phyloP scores from a whole-genome alignment of 2,329 filamentous ascomycete genomes.

The Colletotrichum falcatum region DNA sequence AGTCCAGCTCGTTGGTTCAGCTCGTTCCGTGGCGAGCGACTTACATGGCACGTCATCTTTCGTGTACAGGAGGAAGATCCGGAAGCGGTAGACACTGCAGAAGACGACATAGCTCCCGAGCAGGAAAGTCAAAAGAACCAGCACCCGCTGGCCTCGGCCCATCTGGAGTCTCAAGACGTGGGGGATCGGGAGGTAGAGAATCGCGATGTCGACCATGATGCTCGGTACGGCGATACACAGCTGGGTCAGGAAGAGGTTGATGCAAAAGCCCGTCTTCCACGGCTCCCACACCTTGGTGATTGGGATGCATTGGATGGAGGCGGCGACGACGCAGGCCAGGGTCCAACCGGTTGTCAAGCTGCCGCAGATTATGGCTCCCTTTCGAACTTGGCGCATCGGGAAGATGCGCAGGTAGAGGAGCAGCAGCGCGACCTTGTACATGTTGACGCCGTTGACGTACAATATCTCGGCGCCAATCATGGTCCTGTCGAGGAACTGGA shows the following conservation, averaged over 20 bases:
- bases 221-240: conserved; percentile 31
- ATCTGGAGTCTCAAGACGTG: conserved; percentile 36
- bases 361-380: conserved; percentile 33
- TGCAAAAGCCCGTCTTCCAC: conserved; percentile 34
- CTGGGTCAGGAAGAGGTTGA: conserved; percentile 36
- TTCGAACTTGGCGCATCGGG: conserved; percentile 47
- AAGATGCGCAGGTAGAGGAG: conserved; percentile 59
- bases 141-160: conserved; percentile 24
- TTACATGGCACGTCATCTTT: conserved; percentile 33
- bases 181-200: conserved; percentile 35
- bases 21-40: background rate
- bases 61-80: conserved; percentile 26
- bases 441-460: conserved; percentile 39
- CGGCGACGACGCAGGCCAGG: conserved; percentile 32
- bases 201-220: conserved; percentile 36
- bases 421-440: conserved; percentile 54
- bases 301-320: conserved; percentile 28
- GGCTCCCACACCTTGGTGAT: conserved; percentile 34
- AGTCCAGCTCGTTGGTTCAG: background rate
- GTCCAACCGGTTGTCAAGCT: conserved; percentile 28
- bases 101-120: conserved; percentile 38
- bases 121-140: conserved; percentile 34
- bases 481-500: conserved; percentile 30
- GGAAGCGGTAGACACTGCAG: conserved; percentile 33
- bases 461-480: conserved; percentile 37